Percentiles rank a stretch among this genome's conserved stretches.
phyloP scores from a whole-genome alignment of 495 filamentous ascomycete species.

The Acidiella bohemica region DNA sequence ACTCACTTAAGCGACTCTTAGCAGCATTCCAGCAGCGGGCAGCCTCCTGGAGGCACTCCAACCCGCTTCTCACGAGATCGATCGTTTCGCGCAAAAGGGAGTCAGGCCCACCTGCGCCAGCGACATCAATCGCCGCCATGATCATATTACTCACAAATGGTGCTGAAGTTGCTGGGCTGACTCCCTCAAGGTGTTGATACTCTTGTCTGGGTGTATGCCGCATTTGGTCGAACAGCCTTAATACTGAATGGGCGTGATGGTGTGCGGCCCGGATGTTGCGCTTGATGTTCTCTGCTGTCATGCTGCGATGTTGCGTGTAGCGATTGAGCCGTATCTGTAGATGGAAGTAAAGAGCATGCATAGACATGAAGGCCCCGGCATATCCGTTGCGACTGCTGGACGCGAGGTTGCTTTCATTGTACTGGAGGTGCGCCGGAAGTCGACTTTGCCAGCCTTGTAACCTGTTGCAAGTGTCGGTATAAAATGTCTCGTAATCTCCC shows the following conservation, averaged over 20 bases:
- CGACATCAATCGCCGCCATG: slow-evolving; percentile 25
- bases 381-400: slow-evolving; percentile 34
- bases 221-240: slow-evolving; percentile 18
- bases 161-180: slow-evolving; percentile 17
- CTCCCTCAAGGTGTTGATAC: no score
- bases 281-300: slow-evolving; percentile 9
- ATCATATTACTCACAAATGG: slow-evolving; percentile 26
- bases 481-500: slow-evolving; percentile 37
- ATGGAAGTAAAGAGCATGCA: slow-evolving; percentile 50
- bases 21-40: slow-evolving; percentile 23
- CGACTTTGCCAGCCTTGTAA: slow-evolving; percentile 38
- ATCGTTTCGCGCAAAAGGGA: slow-evolving; percentile 17
- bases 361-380: slow-evolving; percentile 40
- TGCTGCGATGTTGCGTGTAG: slow-evolving; percentile 32
- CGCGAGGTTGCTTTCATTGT: slow-evolving; percentile 39
- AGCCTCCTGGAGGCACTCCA: slow-evolving; percentile 20
- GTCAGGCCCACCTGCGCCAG: slow-evolving; percentile 21
- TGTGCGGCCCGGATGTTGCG: slow-evolving; percentile 25
- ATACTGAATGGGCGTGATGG: slow-evolving; percentile 18
- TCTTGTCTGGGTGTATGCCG: slow-evolving; percentile 5
- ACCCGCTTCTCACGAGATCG: slow-evolving; percentile 11
- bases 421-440: slow-evolving; percentile 36
- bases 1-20: slow-evolving; percentile 10
- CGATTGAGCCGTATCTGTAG: slow-evolving; percentile 50
- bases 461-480: slow-evolving; percentile 34